Base-by-base conservation (phyloP, 2,329 filamentous ascomycete species). In the Penicillium sp. region DNA sequence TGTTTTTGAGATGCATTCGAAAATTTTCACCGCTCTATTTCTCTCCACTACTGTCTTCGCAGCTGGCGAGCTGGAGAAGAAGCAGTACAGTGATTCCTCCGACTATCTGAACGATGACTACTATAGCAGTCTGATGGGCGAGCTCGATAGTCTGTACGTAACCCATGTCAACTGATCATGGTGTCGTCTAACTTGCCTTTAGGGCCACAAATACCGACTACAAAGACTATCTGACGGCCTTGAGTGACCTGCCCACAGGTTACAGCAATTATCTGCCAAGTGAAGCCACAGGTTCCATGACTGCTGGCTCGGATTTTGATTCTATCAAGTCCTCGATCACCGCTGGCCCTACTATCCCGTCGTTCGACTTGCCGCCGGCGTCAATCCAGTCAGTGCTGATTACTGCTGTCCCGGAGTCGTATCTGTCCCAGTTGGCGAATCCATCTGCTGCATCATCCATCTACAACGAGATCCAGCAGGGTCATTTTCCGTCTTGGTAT, bases 401-500 rank as follows among this genome's bases (percentile, higher is more conserved):
- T 5, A 22, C 18, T 4, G 56, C 52, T 8, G 32, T 61, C 4
- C 59, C 59, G 1, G 23, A 36, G n/a, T 53, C 52, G 2, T 51
- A 47, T 9, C 23, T 56, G 5, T 37, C 39, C 0, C 30, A 54
- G n/a, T 13, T 61, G 7, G 18, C 40, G 6, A 46, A 56, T 32
- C 45, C 50, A 3, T 28, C 41, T 3, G 44, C 43, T 11, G 40
- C 39, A 13, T 49, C 47, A 2, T 53, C 54, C 1, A 18, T 62
- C n/a, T 27, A 45, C 14, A 46, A 41, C 18, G 56, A 39, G 26
- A 39, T 41, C n/a, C 26, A 47, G 8, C 38, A 48, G n/a, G 54
- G 56, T 15, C 38, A 52, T 30, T 50, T 41, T 7, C 55, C 57
- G 1, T 35, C 32, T 15, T 60, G 59, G 59, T 61, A 57, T 29